Base-by-base conservation (phyloP, 2,329 filamentous ascomycete genomes). In the Aspergillus novofumigatus region DNA sequence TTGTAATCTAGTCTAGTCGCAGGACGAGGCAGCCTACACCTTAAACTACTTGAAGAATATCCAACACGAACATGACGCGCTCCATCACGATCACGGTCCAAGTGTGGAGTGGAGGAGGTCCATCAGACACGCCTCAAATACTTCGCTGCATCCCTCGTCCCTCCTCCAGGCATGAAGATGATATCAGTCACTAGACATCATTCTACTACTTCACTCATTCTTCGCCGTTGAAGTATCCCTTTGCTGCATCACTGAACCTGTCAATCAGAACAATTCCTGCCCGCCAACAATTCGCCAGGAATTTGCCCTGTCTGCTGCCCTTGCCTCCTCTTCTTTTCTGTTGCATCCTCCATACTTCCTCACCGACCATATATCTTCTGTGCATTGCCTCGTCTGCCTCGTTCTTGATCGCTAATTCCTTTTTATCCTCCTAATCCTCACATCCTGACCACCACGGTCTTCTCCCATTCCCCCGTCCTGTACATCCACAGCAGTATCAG, bases 311-410 rank as follows among this genome's bases (percentile, higher is more conserved):
- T 38, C 49, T 56, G 23, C 51, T 52, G 45, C 54, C 44, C 52
- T 55, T 55, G 29, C 49, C 42, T 50, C 28, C 41, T 38, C 21
- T 41, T 49, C 29, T 32, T 17, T 14, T 47, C 48, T 11, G 26
- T 7, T 49, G 28, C 42, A 52, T 53, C 54, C 53, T 38, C 29
- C 10, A 17, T 35, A 14, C 4, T 35, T 35, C 60, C 60, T 59
- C 35, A 44, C 48, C 41, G 29, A 44, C 47, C 63, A 32, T 42
- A 47, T 55, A 51, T 47, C 53, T 54, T 53, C 50, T 54, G 35
- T 57, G 55, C 54, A 58, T 56, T 57, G 52, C 52, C 52, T 50
- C 42, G 50, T 47, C 53, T 41, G 52, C 56, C 48, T 38, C 32
- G 32, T 38, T 38, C 32, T 7, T 38, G n/a, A 38, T 21, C 26